phyloP scores from a whole-genome alignment of 129 eudicot genomes.

The Flaveria linearis region DNA sequence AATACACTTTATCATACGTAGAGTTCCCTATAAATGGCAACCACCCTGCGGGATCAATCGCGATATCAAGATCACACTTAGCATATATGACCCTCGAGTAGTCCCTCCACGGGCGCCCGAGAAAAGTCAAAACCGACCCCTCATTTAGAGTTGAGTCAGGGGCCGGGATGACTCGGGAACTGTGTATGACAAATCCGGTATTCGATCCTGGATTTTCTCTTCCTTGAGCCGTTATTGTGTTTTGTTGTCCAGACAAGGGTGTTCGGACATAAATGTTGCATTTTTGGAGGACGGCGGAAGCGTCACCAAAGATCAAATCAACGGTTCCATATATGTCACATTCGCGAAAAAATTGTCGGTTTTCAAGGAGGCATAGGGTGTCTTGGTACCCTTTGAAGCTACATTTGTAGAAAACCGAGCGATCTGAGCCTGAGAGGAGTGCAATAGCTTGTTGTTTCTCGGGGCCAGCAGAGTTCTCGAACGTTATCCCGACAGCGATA shows the following conservation, averaged over 20 bases:
- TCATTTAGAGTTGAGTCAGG: conserved; percentile 14
- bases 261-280: conserved; percentile 48
- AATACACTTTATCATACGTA: conserved; percentile 29
- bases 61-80: conserved; percentile 26
- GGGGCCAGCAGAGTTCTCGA: conserved; percentile 53
- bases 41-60: conserved; percentile 46
- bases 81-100: conserved; percentile 37
- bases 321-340: conserved; percentile 51
- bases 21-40: conserved; percentile 26
- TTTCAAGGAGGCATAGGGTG: conserved; percentile 33
- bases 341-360: conserved; percentile 49
- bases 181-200: conserved; percentile 44
- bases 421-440: conserved; percentile 38
- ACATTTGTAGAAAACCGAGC: conserved; percentile 41
- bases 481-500: conserved; percentile 41
- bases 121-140: conserved; percentile 25
- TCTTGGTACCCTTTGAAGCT: conserved; percentile 64
- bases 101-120: conserved; percentile 50
- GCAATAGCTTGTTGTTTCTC: conserved; percentile 38
- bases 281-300: conserved; percentile 42
- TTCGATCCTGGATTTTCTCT: conserved; percentile 26
- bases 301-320: conserved; percentile 53
- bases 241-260: conserved; percentile 28
- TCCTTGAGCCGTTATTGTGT: conserved; percentile 48
- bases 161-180: conserved; percentile 36